These are phyloP conservation scores for Stephania cephalantha DNA, from an alignment of 164 flowering plant species.

Conservation along the genomic window DNA sequence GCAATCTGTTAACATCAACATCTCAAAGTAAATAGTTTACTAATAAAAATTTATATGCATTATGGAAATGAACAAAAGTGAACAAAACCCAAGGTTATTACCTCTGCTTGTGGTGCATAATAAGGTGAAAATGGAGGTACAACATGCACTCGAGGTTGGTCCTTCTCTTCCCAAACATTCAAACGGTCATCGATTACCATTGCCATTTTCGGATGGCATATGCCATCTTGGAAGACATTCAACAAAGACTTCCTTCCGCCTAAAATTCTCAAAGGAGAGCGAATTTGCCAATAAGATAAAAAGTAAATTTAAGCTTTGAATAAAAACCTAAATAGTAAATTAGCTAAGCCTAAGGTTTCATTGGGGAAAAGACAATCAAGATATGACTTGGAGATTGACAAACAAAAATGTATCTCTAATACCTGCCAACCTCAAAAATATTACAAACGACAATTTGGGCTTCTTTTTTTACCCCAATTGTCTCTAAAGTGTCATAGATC, in stretches of 20 bases:
- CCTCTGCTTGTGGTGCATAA: constrained; percentile 99
- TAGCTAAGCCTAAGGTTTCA: not conserved
- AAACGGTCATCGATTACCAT: constrained; percentile 97
- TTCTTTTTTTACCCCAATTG: not conserved
- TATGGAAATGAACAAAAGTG: not conserved
- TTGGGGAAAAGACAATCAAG: too few species aligned
- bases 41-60: not conserved
- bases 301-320: not conserved
- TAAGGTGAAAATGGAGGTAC: constrained; percentile 96
- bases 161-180: constrained; percentile 95
- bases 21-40: not conserved
- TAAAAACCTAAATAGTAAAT: not conserved
- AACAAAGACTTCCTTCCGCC: constrained; percentile 84
- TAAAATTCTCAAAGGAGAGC: constrained; percentile 15
- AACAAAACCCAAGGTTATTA: constrained; percentile 16
- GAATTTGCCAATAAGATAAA: not conserved
- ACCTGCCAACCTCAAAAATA: not conserved
- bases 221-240: constrained; percentile 72
- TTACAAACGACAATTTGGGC: not conserved
- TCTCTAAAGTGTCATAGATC: not conserved
- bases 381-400: too few species aligned
- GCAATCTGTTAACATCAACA: constrained; percentile 45
- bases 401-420: too few species aligned
- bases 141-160: constrained; percentile 94
- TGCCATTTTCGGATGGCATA: constrained; percentile 96